Base-by-base conservation (phyloP, 352 stramenopile species). In the Globisporangium nodosum region DNA sequence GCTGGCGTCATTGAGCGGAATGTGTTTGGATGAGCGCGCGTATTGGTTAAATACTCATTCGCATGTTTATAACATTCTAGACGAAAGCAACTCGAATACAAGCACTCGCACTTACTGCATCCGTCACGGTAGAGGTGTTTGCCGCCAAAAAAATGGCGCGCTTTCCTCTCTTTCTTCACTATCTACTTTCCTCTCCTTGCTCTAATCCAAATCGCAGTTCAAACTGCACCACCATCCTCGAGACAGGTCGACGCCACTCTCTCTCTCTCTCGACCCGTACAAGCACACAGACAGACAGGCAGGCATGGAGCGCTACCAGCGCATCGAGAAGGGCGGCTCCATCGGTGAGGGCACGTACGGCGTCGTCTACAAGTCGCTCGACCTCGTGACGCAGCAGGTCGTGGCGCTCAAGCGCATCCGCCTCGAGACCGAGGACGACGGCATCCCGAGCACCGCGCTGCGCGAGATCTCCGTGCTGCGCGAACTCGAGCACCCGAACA, bases 401-500 rank as follows among this genome's bases (percentile, higher is more conserved):
- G 90, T 98, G 43, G 95, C 95, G 52, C 86, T 98, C 58, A 98
- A 98, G 87, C 89, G 87, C 54, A 99, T 99, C 66, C 90, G 96
- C 24, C 85, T 99, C 30, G 97, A 99, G 76, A 96, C 98, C 12
- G 97, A 99, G 83, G 96, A 99, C 74, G 97, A 99, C 68, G 97
- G 97, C 48, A 99, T 99, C 74, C 97, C 97, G 35, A 98, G 88
- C 61, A 99, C 97, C 13, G 97, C 97, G 15, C 72, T 99, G 52
- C 88, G 97, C 45, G 97, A 99, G 81, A 99, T 99, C 61, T 98
- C 90, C 31, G 79, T 99, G 43, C 77, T 99, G 43, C 84, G 95
- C 33, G 96, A 99, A 74, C 84, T 99, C 6, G 94, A 94, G 63
- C 97, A 99, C 79, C 85, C 96, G 49, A 99, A 99, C 71, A 98